Evolutionary conservation across 2,329 filamentous ascomycete species (phyloP).

Genomic region (Nothomitra cinnamomea): DNA sequence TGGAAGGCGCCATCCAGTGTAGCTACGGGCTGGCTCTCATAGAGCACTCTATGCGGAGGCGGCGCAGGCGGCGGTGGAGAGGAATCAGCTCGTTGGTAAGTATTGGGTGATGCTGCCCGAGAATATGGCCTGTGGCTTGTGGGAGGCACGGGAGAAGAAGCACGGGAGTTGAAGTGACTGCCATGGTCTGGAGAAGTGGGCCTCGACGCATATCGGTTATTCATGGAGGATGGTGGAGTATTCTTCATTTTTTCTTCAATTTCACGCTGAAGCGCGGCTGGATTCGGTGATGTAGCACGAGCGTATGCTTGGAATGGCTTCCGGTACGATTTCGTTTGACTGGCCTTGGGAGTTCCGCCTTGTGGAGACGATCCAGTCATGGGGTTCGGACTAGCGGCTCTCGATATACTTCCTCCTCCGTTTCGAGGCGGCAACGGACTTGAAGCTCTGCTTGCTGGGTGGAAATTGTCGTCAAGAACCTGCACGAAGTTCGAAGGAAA

Average conservation of each 20-base stretch:
- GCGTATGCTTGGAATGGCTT: conserved; percentile 50
- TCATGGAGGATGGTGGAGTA: conserved; percentile 9
- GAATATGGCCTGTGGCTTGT: conserved; percentile 18
- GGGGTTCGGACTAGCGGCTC: conserved; percentile 38
- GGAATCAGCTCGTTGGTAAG: conserved; percentile 24
- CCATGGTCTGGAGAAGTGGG: conserved; percentile 11
- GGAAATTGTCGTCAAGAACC: conserved; percentile 69
- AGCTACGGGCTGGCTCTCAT: conserved; percentile 21
- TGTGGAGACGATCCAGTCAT: conserved; percentile 11
- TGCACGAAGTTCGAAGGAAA: conserved; percentile 98
- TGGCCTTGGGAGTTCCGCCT: conserved; percentile 12
- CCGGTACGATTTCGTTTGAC: conserved; percentile 40
- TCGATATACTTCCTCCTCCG: conserved; percentile 27
- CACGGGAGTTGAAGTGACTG: conserved; percentile 10
- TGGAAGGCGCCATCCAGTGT: conserved; percentile 8
- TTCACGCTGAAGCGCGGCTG: conserved; percentile 22
- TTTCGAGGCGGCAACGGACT: conserved; percentile 35
- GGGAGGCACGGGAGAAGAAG: conserved; percentile 13
- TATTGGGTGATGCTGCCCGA: conserved; percentile 24
- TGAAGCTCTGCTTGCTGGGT: conserved; percentile 39
- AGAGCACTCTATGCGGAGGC: conserved; percentile 52
- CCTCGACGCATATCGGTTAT: background rate
- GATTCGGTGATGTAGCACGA: conserved; percentile 24
- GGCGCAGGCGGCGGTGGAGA: conserved; percentile 69
- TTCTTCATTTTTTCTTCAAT: conserved; percentile 18